Base-by-base conservation (phyloP, 352 stramenopile genomes). In the Nannochloropsis limnetica region DNA sequence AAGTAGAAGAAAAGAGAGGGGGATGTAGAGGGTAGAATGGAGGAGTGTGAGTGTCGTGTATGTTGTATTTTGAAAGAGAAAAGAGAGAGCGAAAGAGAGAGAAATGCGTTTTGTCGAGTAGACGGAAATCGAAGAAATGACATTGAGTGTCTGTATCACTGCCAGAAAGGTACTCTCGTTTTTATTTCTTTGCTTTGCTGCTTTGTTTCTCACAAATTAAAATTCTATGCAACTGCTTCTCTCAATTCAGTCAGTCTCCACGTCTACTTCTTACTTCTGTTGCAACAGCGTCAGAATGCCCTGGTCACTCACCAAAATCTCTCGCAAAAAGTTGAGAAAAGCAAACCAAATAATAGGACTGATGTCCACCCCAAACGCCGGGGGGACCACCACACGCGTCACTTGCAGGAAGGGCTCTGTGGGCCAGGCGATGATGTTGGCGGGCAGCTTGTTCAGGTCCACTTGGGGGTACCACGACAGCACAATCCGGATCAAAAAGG, bases 361-460 rank as follows among this genome's bases (percentile, higher is more conserved):
- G 82, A 94, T 92, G 83, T 94, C 91, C 23, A 94, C 91, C n/a
- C 91, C 91, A 85, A 94, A 94, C 3, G 91, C 90, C 9, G 91
- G 90, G 69, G 91, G 91, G 37, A 94, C 85, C 11, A 89, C 82
- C 3, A 74, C 74, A 84, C 89, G 86, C 29, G 90, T 87, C 6
- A 89, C 69, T 84, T 84, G 81, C 79, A 94, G 85, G 11, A 94
- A 85, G 20, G 89, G 89, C 83, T 94, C 90, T 11, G 91, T 94
- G 17, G 90, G 91, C 88, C 90, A 92, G 28, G 90, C 88, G 32
- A 92, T 87, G 49, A 94, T 27, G 80, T 88, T 90, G 81, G 89
- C 92, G 37, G 91, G 91, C 20, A 92, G 67, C 83, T 92, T 87
- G 74, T 92, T 93, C 6, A 93, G 43, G 80, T 93, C 89, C 17